A percentile compares a stretch with the other conserved stretches of the same genome.
These are phyloP conservation scores for Taiwanofungus camphoratus DNA, from an alignment of 1,284 basidiomycete species.

Conservation along the genomic window DNA sequence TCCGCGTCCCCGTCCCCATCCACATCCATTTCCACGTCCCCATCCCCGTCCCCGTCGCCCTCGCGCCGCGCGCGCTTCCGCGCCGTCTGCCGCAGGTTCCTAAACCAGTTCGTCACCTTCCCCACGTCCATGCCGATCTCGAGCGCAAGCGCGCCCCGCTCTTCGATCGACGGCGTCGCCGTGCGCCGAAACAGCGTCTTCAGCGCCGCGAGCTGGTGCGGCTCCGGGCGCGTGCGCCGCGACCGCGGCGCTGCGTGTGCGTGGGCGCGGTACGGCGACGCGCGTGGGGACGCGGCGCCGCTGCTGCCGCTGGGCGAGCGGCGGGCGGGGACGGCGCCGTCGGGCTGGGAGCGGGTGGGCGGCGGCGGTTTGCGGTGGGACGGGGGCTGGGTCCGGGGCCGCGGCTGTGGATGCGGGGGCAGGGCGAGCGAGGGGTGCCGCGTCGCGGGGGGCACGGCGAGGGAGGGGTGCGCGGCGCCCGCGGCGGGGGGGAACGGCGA, in stretches of 20 bases:
- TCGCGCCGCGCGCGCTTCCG: conserved; percentile 43
- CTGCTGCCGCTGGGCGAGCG: conserved; percentile 18
- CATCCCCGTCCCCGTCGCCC: conserved; percentile 35
- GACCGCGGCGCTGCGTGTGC: conserved; percentile 23
- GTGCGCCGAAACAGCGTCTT: conserved; percentile 64
- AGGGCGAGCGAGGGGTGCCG: conserved; percentile 23
- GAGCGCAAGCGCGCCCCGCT: conserved; percentile 61
- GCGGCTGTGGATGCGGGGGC: conserved; percentile 7
- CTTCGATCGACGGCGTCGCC: conserved; percentile 72
- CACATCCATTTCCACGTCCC: conserved; percentile 26
- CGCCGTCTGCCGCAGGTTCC: conserved; percentile 70
- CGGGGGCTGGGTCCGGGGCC: conserved; percentile 1
- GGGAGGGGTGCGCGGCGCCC: conserved; percentile 24
- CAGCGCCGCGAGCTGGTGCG: conserved; percentile 66
- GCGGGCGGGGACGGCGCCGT: too few species aligned
- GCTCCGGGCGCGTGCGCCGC: conserved; percentile 69
- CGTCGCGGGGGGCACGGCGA: conserved; percentile 25
- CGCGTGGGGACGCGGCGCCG: conserved; percentile 28
- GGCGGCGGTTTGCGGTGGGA: conserved; percentile 21
- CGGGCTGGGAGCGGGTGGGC: too few species aligned
- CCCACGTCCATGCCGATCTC: conserved; percentile 76
- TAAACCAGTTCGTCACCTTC: conserved; percentile 84
- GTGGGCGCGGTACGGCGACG: conserved; percentile 28
- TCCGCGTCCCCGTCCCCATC: conserved; percentile 20
- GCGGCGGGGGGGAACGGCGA: conserved; percentile 37